Evolutionary conservation across 805 yeast genomes (phyloP), one percentile per base, ranked within the genome.

Genomic region (Hanseniaspora pseudoguilliermondii): DNA sequence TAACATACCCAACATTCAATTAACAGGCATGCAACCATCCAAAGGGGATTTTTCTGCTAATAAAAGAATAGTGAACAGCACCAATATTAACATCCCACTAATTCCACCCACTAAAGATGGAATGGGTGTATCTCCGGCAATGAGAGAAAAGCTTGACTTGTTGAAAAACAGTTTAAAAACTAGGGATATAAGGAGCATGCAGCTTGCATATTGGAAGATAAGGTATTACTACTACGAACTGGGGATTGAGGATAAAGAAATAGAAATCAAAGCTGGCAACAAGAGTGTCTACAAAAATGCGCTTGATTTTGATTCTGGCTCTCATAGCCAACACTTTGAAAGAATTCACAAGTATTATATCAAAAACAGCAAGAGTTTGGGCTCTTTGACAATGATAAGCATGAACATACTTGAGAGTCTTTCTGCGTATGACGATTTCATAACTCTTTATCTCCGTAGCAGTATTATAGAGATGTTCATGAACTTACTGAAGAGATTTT

Each of bases 1-100:
- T 11, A 21, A 2, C 13, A 25, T 53, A 6, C 83, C 5, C 90
- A 85, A 65, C 21, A 39, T 53, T n/a, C 56, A 53, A n/a, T n/a
- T 53, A 3, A 76, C 88, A 11, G 90, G 96, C 0, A 87, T 96
- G 0, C 96, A 95, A 0, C 85, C 84, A 1, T 93, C 95, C 3
- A 86, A 95, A 0, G 95, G 3, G 95, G 0, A 82, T 85, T 0
- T 64, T 80, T 1, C 84, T 86, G 4, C 52, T 69, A 41, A 29
- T 9, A 69, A 82, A 58, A 74, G 79, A 58, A 73, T 78, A 50
- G 81, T 77, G 59, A 53, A 44, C 32, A 89, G 83, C 66, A 76
- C 85, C 0, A 81, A 83, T 64, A 80, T 79, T 64, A 75, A 80
- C 2, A 79, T 77, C 68, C 91, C 93, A 1, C 75, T 82, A 55